These are phyloP conservation scores for Coniferiporia weirii DNA, from an alignment of 1,284 basidiomycete species.

Conservation along the genomic window DNA sequence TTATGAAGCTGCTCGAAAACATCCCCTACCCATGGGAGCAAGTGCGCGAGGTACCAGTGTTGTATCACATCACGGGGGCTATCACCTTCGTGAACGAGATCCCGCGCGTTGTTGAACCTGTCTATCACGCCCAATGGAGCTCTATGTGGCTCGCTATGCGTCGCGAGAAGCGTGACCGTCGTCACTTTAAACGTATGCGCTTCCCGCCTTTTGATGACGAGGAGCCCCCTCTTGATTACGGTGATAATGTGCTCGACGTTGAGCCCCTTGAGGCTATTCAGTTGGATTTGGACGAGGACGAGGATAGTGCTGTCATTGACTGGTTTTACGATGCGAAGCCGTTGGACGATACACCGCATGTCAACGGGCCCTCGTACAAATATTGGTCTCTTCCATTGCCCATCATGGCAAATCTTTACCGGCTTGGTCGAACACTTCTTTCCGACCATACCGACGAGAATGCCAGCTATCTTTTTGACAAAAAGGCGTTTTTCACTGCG, in stretches of 20 bases:
- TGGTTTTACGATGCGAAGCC: constrained; percentile 99
- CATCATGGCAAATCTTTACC: constrained; percentile 95
- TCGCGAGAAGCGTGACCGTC: constrained; percentile 95
- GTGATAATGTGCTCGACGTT: constrained; percentile 97
- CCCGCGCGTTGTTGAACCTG: constrained; percentile 92
- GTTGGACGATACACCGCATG: constrained; percentile 78
- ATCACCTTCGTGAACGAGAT: constrained; percentile 99
- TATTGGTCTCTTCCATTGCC: constrained; percentile 87
- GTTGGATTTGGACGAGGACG: constrained; percentile 90
- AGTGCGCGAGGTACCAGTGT: constrained; percentile 93
- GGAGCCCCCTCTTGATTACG: constrained; percentile 96
- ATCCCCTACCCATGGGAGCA: constrained; percentile 99
- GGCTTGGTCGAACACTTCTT: constrained; percentile 88
- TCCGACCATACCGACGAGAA: constrained; percentile 92
- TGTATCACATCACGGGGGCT: constrained; percentile 99
- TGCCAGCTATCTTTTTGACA: constrained; percentile 92
- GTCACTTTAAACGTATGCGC: constrained; percentile 99
- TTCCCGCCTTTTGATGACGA: constrained; percentile 99
- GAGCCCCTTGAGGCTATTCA: constrained; percentile 98
- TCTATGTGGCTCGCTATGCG: constrained; percentile 99
- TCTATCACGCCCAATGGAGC: constrained; percentile 99
- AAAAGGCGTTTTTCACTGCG: constrained; percentile 97
- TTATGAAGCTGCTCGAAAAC: constrained; percentile 98
- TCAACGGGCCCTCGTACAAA: constrained; percentile 92
- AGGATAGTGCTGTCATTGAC: constrained; percentile 91